Evolutionary conservation across 768 basidiomycete species (phyloP).

Genomic region (Ramaria sp.): DNA sequence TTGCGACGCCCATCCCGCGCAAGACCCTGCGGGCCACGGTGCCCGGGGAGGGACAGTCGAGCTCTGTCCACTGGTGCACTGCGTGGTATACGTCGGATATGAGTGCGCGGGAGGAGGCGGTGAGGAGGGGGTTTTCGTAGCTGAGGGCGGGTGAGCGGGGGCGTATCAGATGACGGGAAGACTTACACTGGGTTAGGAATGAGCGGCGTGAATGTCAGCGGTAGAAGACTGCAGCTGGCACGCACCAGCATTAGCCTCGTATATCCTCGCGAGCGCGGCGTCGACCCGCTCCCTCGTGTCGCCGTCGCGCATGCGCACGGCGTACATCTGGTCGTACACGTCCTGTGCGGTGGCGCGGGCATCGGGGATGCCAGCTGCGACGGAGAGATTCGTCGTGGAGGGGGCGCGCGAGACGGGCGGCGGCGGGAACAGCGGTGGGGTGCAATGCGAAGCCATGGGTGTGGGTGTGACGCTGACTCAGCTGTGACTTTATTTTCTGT

Average conservation of each 20-base stretch:
- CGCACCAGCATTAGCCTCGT: conserved; percentile 63
- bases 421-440: not conserved
- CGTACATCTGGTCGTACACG: conserved; percentile 62
- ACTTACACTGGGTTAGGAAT: not conserved
- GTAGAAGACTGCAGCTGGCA: conserved; percentile 10
- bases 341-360: conserved; percentile 49
- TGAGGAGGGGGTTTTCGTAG: conserved; percentile 73
- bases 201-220: not conserved
- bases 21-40: conserved; percentile 50
- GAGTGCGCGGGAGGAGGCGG: conserved; percentile 60
- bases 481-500: not conserved
- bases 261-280: conserved; percentile 43
- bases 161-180: not conserved
- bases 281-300: conserved; percentile 30
- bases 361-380: not conserved
- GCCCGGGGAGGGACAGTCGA: conserved; percentile 61
- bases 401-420: not conserved
- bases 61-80: conserved; percentile 43
- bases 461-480: too few species aligned
- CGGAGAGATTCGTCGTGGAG: too few species aligned
- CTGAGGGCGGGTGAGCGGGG: conserved; percentile 24
- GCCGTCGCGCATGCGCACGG: conserved; percentile 22
- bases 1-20: conserved; percentile 16
- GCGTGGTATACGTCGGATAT: conserved; percentile 63
- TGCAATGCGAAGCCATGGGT: too few species aligned